These are phyloP conservation scores for Babesia ovis DNA, from an alignment of 169 alveolate species.

Conservation along the genomic window DNA sequence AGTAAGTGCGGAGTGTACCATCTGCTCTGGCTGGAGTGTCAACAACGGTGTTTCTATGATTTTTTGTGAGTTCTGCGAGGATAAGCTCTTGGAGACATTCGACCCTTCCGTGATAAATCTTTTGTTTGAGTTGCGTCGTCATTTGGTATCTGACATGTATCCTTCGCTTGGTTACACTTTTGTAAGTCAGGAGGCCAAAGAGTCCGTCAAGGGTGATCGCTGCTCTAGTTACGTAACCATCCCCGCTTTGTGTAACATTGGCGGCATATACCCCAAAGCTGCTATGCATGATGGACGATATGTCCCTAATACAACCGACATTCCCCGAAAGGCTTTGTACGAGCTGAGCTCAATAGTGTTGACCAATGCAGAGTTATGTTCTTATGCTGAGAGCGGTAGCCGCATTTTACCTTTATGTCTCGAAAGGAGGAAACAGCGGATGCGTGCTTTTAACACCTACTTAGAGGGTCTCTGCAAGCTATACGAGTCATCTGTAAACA, in stretches of 20 bases:
- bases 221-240: slow-evolving; percentile 27
- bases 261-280: slow-evolving; percentile 57
- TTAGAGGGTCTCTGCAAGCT: slow-evolving; percentile 30
- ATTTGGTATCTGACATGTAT: slow-evolving; percentile 35
- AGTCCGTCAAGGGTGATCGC: not conserved
- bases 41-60: slow-evolving; percentile 32
- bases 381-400: slow-evolving; percentile 20
- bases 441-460: slow-evolving; percentile 26
- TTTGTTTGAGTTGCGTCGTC: slow-evolving; percentile 42
- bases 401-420: not conserved
- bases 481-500: not conserved
- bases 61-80: slow-evolving; percentile 66
- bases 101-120: slow-evolving; percentile 30
- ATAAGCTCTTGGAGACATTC: slow-evolving; percentile 9
- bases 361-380: slow-evolving; percentile 22
- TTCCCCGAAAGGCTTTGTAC: slow-evolving; percentile 14
- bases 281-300: slow-evolving; percentile 48
- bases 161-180: slow-evolving; percentile 54
- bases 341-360: slow-evolving; percentile 12
- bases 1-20: slow-evolving; percentile 24
- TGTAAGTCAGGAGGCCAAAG: not conserved
- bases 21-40: slow-evolving; percentile 67
- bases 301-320: slow-evolving; percentile 16
- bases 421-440: slow-evolving; percentile 12
- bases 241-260: slow-evolving; percentile 46